Conservation (phyloP, 1,284 basidiomycete genomes). For the Sphaerobolus stellatus region DNA sequence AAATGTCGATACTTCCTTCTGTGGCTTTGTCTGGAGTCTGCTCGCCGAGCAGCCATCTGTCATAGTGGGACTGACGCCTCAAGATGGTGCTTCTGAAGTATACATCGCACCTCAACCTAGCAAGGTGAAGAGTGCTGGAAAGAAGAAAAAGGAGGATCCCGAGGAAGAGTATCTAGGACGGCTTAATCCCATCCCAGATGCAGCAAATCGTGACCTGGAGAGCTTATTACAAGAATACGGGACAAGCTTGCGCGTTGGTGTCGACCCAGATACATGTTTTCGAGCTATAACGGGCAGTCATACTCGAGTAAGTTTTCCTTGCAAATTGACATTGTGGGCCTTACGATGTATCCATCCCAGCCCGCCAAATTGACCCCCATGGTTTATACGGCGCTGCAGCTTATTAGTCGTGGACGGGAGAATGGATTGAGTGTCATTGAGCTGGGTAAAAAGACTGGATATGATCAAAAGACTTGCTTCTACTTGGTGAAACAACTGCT, state of each 20-base stretch:
- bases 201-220: conserved; percentile 49
- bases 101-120: conserved; percentile 72
- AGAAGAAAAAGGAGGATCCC: conserved; percentile 48
- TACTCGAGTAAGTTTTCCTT: conserved; percentile 54
- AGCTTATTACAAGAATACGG: conserved; percentile 57
- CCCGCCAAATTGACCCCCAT: conserved; percentile 76
- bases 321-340: background rate
- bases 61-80: conserved; percentile 63
- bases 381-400: conserved; percentile 84
- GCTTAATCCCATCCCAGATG: conserved; percentile 55
- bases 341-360: conserved; percentile 37
- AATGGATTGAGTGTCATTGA: conserved; percentile 76
- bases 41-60: conserved; percentile 71
- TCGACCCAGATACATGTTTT: conserved; percentile 72
- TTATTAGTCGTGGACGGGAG: conserved; percentile 78
- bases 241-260: conserved; percentile 67
- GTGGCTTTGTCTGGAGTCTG: conserved; percentile 77
- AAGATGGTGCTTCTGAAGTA: conserved; percentile 59
- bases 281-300: conserved; percentile 81
- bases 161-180: conserved; percentile 38
- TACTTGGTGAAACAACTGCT: conserved; percentile 77
- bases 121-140: conserved; percentile 59
- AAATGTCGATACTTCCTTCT: conserved; percentile 71
- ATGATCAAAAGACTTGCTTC: conserved; percentile 88
- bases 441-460: conserved; percentile 74